These are phyloP conservation scores for Baeospora myosura DNA, from an alignment of 1,284 basidiomycete species.

Conservation along the genomic window DNA sequence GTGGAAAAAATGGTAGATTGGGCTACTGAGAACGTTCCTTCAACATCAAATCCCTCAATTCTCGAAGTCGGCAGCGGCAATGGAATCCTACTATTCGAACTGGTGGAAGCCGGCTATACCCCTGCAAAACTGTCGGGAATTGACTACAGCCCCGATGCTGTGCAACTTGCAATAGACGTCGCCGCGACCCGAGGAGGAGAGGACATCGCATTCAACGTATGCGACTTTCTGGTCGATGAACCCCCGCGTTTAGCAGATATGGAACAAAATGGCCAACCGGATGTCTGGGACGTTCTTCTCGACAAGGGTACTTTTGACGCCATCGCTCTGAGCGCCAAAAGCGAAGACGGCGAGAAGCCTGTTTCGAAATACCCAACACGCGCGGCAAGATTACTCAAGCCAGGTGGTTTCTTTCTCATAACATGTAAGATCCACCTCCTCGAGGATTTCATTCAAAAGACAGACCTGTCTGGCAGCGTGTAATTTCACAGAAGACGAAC, in stretches of 20 bases:
- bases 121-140: slow-evolving; percentile 56
- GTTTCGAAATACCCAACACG: slow-evolving; percentile 57
- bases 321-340: slow-evolving; percentile 69
- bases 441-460: neutral
- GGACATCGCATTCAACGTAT: slow-evolving; percentile 42
- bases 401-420: slow-evolving; percentile 73
- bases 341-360: slow-evolving; percentile 46
- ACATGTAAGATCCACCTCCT: slow-evolving; percentile 48
- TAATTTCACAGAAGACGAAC: slow-evolving; percentile 84
- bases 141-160: slow-evolving; percentile 75
- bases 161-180: slow-evolving; percentile 51
- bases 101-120: slow-evolving; percentile 62
- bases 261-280: slow-evolving; percentile 13
- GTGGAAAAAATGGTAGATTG: slow-evolving; percentile 79
- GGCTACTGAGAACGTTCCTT: slow-evolving; percentile 45
- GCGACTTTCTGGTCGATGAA: slow-evolving; percentile 53
- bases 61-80: slow-evolving; percentile 83
- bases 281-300: slow-evolving; percentile 59
- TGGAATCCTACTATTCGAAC: slow-evolving; percentile 73
- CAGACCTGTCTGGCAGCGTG: slow-evolving; percentile 46
- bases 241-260: slow-evolving; percentile 29
- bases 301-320: slow-evolving; percentile 87
- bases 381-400: slow-evolving; percentile 51
- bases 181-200: slow-evolving; percentile 32
- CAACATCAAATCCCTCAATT: slow-evolving; percentile 36